Base-by-base conservation (phyloP, 106 monocot species). In the Narthecium ossifragum region DNA sequence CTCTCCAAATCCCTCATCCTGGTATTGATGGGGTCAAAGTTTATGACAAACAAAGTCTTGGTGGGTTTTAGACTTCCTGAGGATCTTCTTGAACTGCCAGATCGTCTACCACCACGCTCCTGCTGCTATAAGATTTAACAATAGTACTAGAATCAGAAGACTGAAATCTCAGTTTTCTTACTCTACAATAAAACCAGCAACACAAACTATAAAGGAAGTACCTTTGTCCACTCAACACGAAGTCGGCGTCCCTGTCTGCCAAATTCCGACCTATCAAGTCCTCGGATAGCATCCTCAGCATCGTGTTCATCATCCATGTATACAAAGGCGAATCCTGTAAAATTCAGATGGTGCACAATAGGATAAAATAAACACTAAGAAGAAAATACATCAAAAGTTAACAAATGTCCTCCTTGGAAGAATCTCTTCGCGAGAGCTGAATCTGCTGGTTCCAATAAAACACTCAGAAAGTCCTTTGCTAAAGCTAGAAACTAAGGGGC, bases 271-370 rank as follows among this genome's bases (percentile, higher is more conserved):
- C 96, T 43, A 33, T 96, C 96, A 75, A 96, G 78, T 61, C 69
- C 80, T 26, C 74, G 86, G 43, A 96, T 87, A 48, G 96, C 90
- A 81, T 90, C 86, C 66, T 90, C 96, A 33, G 90, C 96, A 71
- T 96, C 96, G 21, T 90, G 72, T 55, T 90, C 96, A 74, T 96
- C 96, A 56, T 96, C 90, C 96, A 96, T 96, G 80, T 96, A 96
- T 30, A 96, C 63, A 57, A 96, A 96, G 30, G 96, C 96, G 81
- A 96, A 96, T 15, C 96, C 96, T 96, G 63, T 12, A 56, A 34
- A n/a, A n/a, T n/a, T n/a, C n/a, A n/a, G n/a, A n/a, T n/a, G n/a
- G n/a, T n/a, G n/a, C 48, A 62, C 49, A 14, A 34, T 32, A 31
- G 37, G 28, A 27, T 43, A 63, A 4, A 15, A 26, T n/a, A 55